Evolutionary conservation across 768 basidiomycete species (phyloP).

Genomic region (Nevesoporus exiguus): DNA sequence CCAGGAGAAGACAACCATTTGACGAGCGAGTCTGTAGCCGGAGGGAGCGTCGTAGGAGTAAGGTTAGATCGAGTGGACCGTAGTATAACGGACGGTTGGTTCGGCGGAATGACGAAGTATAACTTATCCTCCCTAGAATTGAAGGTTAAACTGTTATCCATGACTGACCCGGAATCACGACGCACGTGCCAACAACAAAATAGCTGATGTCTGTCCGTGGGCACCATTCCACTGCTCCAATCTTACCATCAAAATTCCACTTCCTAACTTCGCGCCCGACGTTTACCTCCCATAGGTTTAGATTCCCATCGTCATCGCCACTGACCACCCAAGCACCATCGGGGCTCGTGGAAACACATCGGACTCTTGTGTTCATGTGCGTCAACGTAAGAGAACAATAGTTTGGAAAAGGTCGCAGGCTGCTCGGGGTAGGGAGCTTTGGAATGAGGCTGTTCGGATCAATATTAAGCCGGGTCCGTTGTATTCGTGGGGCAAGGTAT

Average conservation of each 20-base stretch:
- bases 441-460: constrained; percentile 91
- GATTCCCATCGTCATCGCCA: constrained; percentile 84
- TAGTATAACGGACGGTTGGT: constrained; percentile 57
- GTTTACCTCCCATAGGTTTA: constrained; percentile 88
- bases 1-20: constrained; percentile 61
- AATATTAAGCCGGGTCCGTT: constrained; percentile 82
- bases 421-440: constrained; percentile 88
- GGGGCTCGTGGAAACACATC: constrained; percentile 78
- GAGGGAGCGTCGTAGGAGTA: constrained; percentile 62
- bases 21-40: constrained; percentile 56
- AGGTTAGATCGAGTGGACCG: constrained; percentile 59
- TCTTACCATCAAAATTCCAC: constrained; percentile 78
- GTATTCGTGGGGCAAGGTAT: constrained; percentile 92
- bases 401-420: constrained; percentile 91
- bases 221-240: constrained; percentile 91
- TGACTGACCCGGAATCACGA: constrained; percentile 18
- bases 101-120: constrained; percentile 77
- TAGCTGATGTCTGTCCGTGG: constrained; percentile 79
- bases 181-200: constrained; percentile 78
- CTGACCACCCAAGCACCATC: constrained; percentile 90
- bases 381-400: constrained; percentile 70
- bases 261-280: constrained; percentile 85
- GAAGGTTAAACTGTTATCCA: constrained; percentile 8
- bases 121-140: constrained; percentile 71
- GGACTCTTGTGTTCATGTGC: constrained; percentile 65